A percentile compares a stretch with the other conserved stretches of the same genome.
Evolutionary conservation across 257 asterid genomes (phyloP).

Genomic region (Plantago elongata): DNA sequence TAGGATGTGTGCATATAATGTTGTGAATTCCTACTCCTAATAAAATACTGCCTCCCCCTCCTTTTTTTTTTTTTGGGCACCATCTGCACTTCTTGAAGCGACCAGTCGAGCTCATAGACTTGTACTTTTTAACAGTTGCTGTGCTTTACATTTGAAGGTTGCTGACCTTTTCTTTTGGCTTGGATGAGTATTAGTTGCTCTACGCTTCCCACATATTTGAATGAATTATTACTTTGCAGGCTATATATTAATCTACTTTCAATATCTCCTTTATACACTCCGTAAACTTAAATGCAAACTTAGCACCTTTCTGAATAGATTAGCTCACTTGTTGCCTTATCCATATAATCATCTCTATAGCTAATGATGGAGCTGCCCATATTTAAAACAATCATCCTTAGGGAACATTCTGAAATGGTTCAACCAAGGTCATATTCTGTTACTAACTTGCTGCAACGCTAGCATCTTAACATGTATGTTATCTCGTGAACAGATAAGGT

Average conservation of each 20-base stretch:
- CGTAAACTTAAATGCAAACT: not conserved
- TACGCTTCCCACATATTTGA: not conserved
- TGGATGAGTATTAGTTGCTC: not conserved
- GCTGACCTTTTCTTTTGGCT: not conserved
- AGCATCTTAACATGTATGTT: not conserved
- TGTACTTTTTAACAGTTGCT: not conserved
- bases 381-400: not conserved
- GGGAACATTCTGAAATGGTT: not conserved
- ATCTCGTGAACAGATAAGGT: not conserved
- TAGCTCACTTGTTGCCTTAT: not conserved
- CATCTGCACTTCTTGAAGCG: too few species aligned
- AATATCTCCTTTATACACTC: not conserved
- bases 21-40: not conserved
- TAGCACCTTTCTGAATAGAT: not conserved
- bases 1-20: slow-evolving; percentile 16
- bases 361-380: not conserved
- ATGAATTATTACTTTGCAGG: not conserved
- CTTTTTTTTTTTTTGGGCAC: too few species aligned
- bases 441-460: slow-evolving; percentile 1
- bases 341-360: slow-evolving; percentile 6
- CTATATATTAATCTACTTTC: not conserved
- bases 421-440: not conserved
- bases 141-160: slow-evolving; percentile 8
- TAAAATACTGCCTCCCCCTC: too few species aligned
- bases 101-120: too few species aligned